Base-by-base conservation (phyloP, 495 filamentous ascomycete genomes). In the Bryoglossum gracile region DNA sequence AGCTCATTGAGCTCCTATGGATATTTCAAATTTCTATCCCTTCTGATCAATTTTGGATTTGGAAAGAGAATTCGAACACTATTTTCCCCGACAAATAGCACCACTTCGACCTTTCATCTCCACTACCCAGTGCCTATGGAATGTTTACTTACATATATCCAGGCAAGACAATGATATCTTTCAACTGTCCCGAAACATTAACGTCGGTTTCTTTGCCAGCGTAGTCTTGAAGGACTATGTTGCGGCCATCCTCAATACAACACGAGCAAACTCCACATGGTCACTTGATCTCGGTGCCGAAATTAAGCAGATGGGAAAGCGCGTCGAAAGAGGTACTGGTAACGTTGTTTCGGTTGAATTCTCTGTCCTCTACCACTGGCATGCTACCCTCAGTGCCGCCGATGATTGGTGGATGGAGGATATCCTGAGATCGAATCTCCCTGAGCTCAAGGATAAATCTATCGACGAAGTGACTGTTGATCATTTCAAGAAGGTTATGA, bases 191-290 rank as follows among this genome's bases (percentile, higher is more conserved):
- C 72, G 87, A 36, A 72, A 90, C 51, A 74, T 91, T 51, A 89
- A 84, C 3, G 88, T 84, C 26, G 86, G 87, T 42, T 71, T 90
- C n/a, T 91, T 88, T 64, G 86, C 89, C 59, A 88, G 89, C 66
- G 86, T 91, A 53, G 82, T 86, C 3, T 69, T 92, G 21, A 73
- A 83, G 43, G 87, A 94, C 58, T 94, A 94, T 59, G 76, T 94
- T 30, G 79, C 85, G 14, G 87, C 85, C 18, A 90, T 94, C 57
- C 73, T 91, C 62, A 90, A 90, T 62, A 64, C 88, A 43, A 89
- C 89, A 64, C 74, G 85, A 30, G 76, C 75, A 40, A 81, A 86
- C 60, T 84, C 82, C 13, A 84, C 81, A 2, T 94, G 87, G 86
- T 86, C 80, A 8, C 71, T 94, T 42, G 86, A 87, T 43, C 86